These are phyloP conservation scores for Styphnolobium japonicum DNA, from an alignment of 306 rosid genomes.

Conservation along the genomic window DNA sequence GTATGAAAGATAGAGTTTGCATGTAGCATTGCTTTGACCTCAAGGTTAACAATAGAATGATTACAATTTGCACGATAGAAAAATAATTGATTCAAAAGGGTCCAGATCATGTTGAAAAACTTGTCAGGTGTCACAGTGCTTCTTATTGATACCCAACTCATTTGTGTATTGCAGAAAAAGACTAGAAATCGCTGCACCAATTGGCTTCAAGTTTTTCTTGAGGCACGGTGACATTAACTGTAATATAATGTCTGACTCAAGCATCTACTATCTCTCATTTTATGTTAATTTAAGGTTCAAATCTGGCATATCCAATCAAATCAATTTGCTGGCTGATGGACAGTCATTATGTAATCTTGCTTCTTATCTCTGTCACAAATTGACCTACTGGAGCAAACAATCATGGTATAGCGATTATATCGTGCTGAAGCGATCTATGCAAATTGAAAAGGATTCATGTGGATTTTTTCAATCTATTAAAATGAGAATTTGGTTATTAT, in stretches of 20 bases:
- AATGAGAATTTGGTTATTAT: not conserved
- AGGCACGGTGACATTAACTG: not conserved
- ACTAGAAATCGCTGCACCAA: not conserved
- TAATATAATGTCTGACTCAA: not conserved
- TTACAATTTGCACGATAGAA: not conserved
- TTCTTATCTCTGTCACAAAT: slow-evolving; percentile 22
- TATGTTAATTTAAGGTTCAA: not conserved
- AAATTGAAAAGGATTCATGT: slow-evolving; percentile 18
- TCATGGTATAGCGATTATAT: slow-evolving; percentile 23
- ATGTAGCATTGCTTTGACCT: not conserved
- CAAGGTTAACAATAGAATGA: not conserved
- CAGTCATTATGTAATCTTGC: slow-evolving; percentile 14
- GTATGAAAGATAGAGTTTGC: no score
- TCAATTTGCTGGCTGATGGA: no score
- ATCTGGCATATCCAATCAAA: not conserved
- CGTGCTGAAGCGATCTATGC: slow-evolving; percentile 8
- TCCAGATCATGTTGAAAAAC: no score
- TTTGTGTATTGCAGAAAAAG: not conserved
- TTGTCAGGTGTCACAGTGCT: not conserved
- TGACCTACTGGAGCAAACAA: slow-evolving; percentile 35
- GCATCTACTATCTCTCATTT: not conserved
- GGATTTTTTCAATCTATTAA: not conserved
- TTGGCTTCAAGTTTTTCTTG: not conserved
- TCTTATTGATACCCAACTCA: not conserved
- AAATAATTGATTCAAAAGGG: no score